Evolutionary conservation across 129 eudicot species (phyloP).

Genomic region (Artemisia annua): DNA sequence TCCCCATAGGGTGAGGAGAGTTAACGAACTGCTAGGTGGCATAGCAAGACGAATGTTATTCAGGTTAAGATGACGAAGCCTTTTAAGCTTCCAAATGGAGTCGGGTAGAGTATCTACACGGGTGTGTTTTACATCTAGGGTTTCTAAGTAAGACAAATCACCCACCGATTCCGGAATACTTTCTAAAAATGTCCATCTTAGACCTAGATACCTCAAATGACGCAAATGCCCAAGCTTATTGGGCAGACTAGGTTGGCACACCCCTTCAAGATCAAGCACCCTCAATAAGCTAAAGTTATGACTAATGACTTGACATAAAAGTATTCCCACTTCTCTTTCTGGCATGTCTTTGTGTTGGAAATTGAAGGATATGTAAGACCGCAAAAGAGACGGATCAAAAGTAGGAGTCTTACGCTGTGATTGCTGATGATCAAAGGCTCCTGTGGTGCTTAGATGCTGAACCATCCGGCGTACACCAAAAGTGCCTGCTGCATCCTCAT

Average conservation of each 20-base stretch:
- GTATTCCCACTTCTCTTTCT: constrained; percentile 46
- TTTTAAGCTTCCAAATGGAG: constrained; percentile 56
- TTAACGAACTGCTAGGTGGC: constrained; percentile 31
- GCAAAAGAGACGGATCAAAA: constrained; percentile 28
- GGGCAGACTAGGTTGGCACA: constrained; percentile 52
- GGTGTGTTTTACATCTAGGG: constrained; percentile 69
- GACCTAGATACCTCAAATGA: constrained; percentile 60
- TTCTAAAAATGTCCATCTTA: constrained; percentile 57
- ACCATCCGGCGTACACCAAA: constrained; percentile 44
- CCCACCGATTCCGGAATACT: constrained; percentile 58
- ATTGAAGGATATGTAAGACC: constrained; percentile 58
- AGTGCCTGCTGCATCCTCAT: constrained; percentile 16
- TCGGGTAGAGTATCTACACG: constrained; percentile 42
- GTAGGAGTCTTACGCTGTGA: constrained; percentile 15
- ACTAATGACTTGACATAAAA: constrained; percentile 34
- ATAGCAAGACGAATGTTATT: constrained; percentile 43
- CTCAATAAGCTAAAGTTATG: constrained; percentile 42
- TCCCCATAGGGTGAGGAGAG: constrained; percentile 56
- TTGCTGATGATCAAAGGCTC: constrained; percentile 15
- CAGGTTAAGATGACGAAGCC: constrained; percentile 57
- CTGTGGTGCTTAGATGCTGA: constrained; percentile 29
- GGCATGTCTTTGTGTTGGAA: constrained; percentile 40
- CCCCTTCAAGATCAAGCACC: constrained; percentile 74
- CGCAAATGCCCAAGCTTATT: constrained; percentile 48
- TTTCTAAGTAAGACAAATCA: constrained; percentile 47